Conservation (phyloP, 305 asterid species). For the Coffea humblotiana region DNA sequence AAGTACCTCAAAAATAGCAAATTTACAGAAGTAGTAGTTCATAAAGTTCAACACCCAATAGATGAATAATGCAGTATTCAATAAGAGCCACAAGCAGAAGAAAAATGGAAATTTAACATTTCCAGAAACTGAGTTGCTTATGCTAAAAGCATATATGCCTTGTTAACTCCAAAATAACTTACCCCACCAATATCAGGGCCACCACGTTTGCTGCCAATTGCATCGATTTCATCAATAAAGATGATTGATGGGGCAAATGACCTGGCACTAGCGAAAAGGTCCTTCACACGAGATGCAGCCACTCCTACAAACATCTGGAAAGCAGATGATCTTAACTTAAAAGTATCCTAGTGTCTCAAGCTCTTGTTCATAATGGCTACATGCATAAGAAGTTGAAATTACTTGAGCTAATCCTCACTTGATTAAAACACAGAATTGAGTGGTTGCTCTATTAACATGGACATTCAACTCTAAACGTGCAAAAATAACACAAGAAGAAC, state of each 20-base stretch:
- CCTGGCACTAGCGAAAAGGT: slow-evolving; percentile 93
- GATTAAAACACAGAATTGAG: neutral
- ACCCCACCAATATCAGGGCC: slow-evolving; percentile 99
- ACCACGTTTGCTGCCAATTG: slow-evolving; percentile 98
- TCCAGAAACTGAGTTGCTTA: too few relatives aligned
- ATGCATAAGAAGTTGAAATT: neutral
- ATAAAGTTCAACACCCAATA: neutral
- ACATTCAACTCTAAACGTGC: neutral
- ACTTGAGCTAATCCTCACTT: neutral
- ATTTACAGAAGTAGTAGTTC: neutral
- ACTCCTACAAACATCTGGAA: slow-evolving; percentile 99
- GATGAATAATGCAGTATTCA: neutral
- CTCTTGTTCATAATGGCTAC: neutral
- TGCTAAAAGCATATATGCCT: neutral
- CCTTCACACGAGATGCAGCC: slow-evolving; percentile 99
- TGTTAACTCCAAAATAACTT: slow-evolving; percentile 25
- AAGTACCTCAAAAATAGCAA: neutral
- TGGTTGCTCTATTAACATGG: neutral
- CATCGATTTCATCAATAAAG: slow-evolving; percentile 98
- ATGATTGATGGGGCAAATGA: slow-evolving; percentile 97
- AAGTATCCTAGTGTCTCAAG: slow-evolving; percentile 19
- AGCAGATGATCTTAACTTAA: slow-evolving; percentile 9
- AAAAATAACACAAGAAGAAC: neutral
- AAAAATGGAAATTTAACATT: neutral
- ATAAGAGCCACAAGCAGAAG: neutral